These are phyloP conservation scores for Cairneyella variabilis DNA, from an alignment of 495 filamentous ascomycete genomes.

Conservation along the genomic window DNA sequence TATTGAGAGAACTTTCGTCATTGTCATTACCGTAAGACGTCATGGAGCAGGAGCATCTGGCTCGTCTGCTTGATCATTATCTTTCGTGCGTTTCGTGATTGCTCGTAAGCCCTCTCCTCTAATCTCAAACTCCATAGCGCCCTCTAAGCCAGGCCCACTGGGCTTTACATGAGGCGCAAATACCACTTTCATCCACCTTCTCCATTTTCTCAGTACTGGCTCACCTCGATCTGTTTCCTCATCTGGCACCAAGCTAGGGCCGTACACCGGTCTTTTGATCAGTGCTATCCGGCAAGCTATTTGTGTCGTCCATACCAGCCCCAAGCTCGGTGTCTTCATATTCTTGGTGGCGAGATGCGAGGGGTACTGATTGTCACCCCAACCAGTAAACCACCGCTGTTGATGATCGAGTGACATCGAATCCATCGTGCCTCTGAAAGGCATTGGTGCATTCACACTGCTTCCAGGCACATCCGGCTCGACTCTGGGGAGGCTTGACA, in stretches of 20 bases:
- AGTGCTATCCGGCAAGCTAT: slow-evolving; percentile 78
- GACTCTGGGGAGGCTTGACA: slow-evolving; percentile 1
- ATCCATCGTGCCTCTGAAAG: slow-evolving; percentile 33
- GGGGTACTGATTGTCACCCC: slow-evolving; percentile 61
- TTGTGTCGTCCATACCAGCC: slow-evolving; percentile 87
- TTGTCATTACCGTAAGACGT: background rate
- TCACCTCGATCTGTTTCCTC: slow-evolving; percentile 28
- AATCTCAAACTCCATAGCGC: slow-evolving; percentile 54
- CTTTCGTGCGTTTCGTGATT: slow-evolving; percentile 21
- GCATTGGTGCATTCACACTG: slow-evolving; percentile 27
- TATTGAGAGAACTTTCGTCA: too few species aligned
- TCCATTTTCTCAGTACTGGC: slow-evolving; percentile 39
- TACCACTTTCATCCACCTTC: slow-evolving; percentile 72
- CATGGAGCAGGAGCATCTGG: slow-evolving; percentile 3
- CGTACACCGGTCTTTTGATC: slow-evolving; percentile 54
- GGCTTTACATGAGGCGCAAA: slow-evolving; percentile 65
- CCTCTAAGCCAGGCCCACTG: slow-evolving; percentile 37
- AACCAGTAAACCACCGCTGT: slow-evolving; percentile 90
- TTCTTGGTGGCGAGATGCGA: slow-evolving; percentile 19
- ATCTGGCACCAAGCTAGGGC: slow-evolving; percentile 25
- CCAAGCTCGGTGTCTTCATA: slow-evolving; percentile 81
- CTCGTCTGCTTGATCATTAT: slow-evolving; percentile 20
- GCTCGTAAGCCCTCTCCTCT: slow-evolving; percentile 48
- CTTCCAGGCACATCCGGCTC: too few species aligned
- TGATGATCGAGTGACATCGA: slow-evolving; percentile 78